phyloP scores from a whole-genome alignment of 352 stramenopile genomes.

The Albugo candida region DNA sequence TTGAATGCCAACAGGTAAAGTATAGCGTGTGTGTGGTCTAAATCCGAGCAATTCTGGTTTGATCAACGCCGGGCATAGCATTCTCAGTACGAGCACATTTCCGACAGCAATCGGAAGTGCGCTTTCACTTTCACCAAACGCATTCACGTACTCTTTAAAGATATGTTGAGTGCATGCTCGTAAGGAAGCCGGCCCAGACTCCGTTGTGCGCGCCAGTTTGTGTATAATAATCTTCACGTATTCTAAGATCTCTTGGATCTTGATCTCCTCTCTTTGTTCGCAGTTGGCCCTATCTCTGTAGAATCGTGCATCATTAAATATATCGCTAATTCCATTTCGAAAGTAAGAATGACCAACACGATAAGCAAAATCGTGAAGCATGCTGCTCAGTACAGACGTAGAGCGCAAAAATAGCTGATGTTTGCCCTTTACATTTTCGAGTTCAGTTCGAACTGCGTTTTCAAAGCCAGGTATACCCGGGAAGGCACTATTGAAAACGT shows the following conservation, averaged over 20 bases:
- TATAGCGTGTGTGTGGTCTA: slow-evolving; percentile 23
- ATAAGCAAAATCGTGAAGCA: slow-evolving; percentile 52
- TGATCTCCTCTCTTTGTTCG: slow-evolving; percentile 7
- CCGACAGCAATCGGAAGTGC: slow-evolving; percentile 52
- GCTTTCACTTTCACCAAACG: slow-evolving; percentile 41
- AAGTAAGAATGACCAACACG: slow-evolving; percentile 59
- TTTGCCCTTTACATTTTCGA: slow-evolving; percentile 27
- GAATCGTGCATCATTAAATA: slow-evolving; percentile 42
- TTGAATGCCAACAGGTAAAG: slow-evolving; percentile 35
- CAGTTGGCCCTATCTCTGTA: slow-evolving; percentile 18
- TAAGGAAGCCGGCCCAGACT: slow-evolving; percentile 51
- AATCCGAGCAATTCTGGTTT: slow-evolving; percentile 73
- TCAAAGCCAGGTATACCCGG: slow-evolving; percentile 44
- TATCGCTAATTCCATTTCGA: slow-evolving; percentile 51
- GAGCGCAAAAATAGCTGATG: slow-evolving; percentile 68
- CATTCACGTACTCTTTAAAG: slow-evolving; percentile 41
- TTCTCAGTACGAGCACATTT: slow-evolving; percentile 48
- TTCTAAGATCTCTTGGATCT: slow-evolving; percentile 7
- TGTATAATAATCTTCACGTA: slow-evolving; percentile 45
- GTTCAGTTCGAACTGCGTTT: slow-evolving; percentile 41
- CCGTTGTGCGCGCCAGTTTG: slow-evolving; percentile 43
- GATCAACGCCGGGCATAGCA: slow-evolving; percentile 55
- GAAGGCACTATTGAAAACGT: slow-evolving; percentile 17
- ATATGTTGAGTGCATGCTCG: slow-evolving; percentile 52
- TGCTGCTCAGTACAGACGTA: slow-evolving; percentile 39